phyloP scores from a whole-genome alignment of 176 grass and related monocot genomes.

The Lolium multiflorum region DNA sequence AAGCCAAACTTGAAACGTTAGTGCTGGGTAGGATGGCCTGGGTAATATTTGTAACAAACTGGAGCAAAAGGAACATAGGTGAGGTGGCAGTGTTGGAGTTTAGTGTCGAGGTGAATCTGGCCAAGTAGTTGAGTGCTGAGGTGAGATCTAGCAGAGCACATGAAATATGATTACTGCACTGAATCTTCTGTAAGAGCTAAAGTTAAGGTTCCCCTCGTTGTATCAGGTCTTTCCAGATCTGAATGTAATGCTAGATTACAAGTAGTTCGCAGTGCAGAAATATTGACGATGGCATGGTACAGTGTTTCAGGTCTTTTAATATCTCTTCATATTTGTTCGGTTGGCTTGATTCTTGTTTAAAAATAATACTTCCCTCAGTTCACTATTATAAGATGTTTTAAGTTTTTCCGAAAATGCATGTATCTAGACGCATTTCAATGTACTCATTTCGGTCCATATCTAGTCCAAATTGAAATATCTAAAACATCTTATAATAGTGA shows the following conservation, averaged over 20 bases:
- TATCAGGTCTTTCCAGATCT: neutral
- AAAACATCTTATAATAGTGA: too few relatives aligned
- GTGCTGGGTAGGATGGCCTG: constrained; percentile 16
- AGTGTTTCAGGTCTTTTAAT: neutral
- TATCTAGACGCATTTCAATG: too few relatives aligned
- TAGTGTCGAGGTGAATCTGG: constrained; percentile 17
- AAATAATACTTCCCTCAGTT: neutral
- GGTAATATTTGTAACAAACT: neutral
- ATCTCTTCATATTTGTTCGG: constrained; percentile 18
- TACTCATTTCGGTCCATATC: too few relatives aligned
- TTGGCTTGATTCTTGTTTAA: constrained; percentile 7
- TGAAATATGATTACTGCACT: neutral
- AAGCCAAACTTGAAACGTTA: constrained; percentile 24
- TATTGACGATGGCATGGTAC: neutral
- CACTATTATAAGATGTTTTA: too few relatives aligned
- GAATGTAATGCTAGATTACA: neutral
- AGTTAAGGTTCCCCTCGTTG: neutral
- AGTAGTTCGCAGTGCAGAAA: neutral
- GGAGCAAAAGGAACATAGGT: neutral
- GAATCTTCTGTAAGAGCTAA: neutral
- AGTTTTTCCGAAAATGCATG: too few relatives aligned
- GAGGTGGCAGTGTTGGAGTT: neutral
- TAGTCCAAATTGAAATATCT: too few relatives aligned
- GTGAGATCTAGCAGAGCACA: neutral
- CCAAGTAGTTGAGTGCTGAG: neutral